Percentiles rank a stretch among this genome's conserved stretches.
These are phyloP conservation scores for Gossypium gossypioides DNA, from an alignment of 441 rosid genomes.

Conservation along the genomic window DNA sequence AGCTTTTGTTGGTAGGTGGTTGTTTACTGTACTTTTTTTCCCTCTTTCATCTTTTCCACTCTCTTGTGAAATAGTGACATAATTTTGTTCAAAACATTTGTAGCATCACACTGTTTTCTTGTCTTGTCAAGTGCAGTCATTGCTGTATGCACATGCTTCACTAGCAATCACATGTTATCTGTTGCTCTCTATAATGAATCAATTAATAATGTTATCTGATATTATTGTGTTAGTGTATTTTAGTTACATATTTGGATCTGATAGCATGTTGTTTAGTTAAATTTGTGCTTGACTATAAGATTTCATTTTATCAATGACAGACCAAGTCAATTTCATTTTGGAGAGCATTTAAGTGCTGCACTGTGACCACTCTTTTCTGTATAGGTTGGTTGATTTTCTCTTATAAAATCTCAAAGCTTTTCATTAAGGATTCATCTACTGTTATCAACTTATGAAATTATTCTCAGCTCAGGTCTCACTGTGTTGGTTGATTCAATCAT, in stretches of 20 bases:
- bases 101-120: background rate
- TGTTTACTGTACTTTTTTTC: slow-evolving; percentile 5
- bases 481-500: slow-evolving; percentile 68
- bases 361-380: slow-evolving; percentile 41
- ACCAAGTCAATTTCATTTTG: slow-evolving; percentile 61
- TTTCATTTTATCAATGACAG: slow-evolving; percentile 38
- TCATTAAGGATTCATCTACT: slow-evolving; percentile 13
- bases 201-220: background rate
- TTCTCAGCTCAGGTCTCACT: slow-evolving; percentile 59
- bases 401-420: background rate
- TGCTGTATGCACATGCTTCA: background rate
- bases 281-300: slow-evolving; percentile 23
- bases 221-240: background rate
- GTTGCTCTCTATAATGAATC: background rate
- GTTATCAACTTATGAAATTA: slow-evolving; percentile 21
- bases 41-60: background rate
- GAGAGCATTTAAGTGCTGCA: slow-evolving; percentile 60
- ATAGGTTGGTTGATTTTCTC: slow-evolving; percentile 44
- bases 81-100: background rate
- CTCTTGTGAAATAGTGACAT: background rate
- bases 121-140: background rate
- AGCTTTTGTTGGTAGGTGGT: slow-evolving; percentile 65
- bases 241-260: background rate
- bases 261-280: slow-evolving; percentile 5
- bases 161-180: background rate